These are phyloP conservation scores for Ganoderma lucidum DNA, from an alignment of 1,284 basidiomycete species.

Conservation along the genomic window DNA sequence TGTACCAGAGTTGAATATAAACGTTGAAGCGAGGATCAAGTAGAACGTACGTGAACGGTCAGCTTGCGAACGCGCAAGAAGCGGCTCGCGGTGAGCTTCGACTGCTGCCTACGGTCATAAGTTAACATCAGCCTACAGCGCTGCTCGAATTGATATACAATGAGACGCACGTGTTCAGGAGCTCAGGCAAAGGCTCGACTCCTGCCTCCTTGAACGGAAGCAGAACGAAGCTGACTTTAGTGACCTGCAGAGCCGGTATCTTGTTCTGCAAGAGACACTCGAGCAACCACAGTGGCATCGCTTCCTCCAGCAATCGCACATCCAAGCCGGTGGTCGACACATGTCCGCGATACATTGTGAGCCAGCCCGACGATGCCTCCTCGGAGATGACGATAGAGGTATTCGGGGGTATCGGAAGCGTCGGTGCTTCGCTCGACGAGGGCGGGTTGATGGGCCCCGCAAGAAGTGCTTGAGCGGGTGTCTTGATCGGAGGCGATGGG, in stretches of 20 bases:
- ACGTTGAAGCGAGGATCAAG: background rate
- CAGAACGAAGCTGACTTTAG: constrained; percentile 90
- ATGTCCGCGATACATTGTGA: constrained; percentile 80
- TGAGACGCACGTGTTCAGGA: constrained; percentile 75
- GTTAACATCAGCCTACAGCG: constrained; percentile 21
- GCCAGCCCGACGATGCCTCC: constrained; percentile 83
- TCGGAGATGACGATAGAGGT: constrained; percentile 86
- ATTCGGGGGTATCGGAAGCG: constrained; percentile 65
- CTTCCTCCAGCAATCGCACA: constrained; percentile 74
- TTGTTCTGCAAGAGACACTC: constrained; percentile 86
- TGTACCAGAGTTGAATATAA: constrained; percentile 36
- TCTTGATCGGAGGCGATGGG: constrained; percentile 38
- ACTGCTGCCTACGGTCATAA: constrained; percentile 62
- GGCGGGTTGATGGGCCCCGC: constrained; percentile 77
- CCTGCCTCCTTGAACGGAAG: constrained; percentile 76
- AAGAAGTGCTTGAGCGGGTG: constrained; percentile 72
- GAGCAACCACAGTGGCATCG: constrained; percentile 88
- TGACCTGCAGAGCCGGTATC: constrained; percentile 52
- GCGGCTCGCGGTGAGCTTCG: constrained; percentile 88
- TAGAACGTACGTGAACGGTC: constrained; percentile 73
- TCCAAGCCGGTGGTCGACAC: constrained; percentile 73
- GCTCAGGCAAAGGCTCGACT: constrained; percentile 71
- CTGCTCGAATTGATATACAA: background rate
- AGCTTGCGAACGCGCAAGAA: constrained; percentile 89
- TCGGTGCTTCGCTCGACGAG: constrained; percentile 76